Conservation (phyloP, 495 filamentous ascomycete genomes). For the Hypoxylon fragiforme region DNA sequence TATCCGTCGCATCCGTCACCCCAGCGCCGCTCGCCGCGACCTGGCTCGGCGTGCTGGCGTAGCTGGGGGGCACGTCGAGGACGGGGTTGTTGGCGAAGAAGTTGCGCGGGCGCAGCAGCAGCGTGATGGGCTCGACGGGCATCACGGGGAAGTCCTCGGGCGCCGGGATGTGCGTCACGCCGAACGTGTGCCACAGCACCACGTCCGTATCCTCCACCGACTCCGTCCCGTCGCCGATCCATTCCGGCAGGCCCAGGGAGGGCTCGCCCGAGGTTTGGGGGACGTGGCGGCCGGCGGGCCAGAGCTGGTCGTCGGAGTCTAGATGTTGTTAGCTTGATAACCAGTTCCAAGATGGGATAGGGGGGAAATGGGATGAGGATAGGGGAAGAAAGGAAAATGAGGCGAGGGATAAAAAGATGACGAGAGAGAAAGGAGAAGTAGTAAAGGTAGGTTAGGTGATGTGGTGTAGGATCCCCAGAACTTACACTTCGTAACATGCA, state of each 20-base stretch:
- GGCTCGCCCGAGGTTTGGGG: constrained; percentile 90
- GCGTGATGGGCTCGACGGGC: constrained; percentile 87
- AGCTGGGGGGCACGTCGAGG: constrained; percentile 85
- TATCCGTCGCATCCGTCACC: constrained; percentile 52
- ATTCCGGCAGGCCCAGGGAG: constrained; percentile 74
- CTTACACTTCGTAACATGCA: constrained; percentile 91
- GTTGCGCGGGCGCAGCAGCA: constrained; percentile 81
- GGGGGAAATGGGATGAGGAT: neutral
- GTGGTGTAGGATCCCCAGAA: no score
- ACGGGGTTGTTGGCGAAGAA: constrained; percentile 88
- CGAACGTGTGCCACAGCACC: constrained; percentile 97
- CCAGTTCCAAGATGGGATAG: neutral
- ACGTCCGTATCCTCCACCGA: constrained; percentile 83
- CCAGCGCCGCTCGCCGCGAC: constrained; percentile 53
- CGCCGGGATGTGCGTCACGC: constrained; percentile 86
- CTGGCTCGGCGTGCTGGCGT: constrained; percentile 72
- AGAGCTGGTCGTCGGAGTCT: constrained; percentile 85
- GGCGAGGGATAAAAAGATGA: neutral
- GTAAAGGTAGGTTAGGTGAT: constrained; percentile 4
- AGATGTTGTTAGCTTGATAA: neutral
- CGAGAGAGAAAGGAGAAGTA: neutral
- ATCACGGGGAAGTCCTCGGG: constrained; percentile 96
- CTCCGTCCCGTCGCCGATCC: constrained; percentile 75
- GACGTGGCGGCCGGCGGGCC: constrained; percentile 91
- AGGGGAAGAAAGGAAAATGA: neutral